phyloP scores from a whole-genome alignment of 345 rosid species.

The Aurinia saxatilis region DNA sequence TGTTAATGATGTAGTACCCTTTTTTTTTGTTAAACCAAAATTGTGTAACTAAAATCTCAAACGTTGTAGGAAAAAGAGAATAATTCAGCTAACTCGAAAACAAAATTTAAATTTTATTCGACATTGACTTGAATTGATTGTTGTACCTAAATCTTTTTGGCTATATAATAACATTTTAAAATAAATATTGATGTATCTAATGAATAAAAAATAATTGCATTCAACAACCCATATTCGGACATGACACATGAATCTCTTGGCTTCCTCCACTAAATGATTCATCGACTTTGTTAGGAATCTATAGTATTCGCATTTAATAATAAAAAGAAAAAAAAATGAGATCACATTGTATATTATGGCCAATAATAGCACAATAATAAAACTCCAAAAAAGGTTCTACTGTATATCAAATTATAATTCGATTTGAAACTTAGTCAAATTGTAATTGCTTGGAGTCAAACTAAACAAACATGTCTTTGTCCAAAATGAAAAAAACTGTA shows the following conservation, averaged over 20 bases:
- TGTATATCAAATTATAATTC: too few species aligned
- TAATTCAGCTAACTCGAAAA: too few species aligned
- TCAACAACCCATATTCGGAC: slow-evolving; percentile 7
- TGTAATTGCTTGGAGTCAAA: too few species aligned
- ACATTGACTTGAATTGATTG: neutral
- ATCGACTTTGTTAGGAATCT: slow-evolving; percentile 5
- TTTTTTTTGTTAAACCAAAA: too few species aligned
- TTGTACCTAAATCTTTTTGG: neutral
- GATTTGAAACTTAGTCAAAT: too few species aligned
- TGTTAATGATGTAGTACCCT: too few species aligned
- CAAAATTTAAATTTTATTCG: neutral
- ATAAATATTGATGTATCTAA: neutral
- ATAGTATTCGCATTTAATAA: neutral
- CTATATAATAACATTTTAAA: neutral
- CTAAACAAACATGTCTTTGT: too few species aligned
- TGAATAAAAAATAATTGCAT: neutral
- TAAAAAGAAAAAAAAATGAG: neutral
- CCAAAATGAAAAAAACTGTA: neutral
- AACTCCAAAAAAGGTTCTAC: too few species aligned
- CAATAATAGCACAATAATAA: too few species aligned
- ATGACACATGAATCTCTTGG: slow-evolving; percentile 23
- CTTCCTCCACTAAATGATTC: slow-evolving; percentile 13
- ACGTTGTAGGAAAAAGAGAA: too few species aligned
- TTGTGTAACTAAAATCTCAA: too few species aligned
- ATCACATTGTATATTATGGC: neutral